Percentiles rank a stretch among this genome's conserved stretches.
Evolutionary conservation across 2,329 filamentous ascomycete genomes (phyloP).

Genomic region (Coniochaeta sp.): DNA sequence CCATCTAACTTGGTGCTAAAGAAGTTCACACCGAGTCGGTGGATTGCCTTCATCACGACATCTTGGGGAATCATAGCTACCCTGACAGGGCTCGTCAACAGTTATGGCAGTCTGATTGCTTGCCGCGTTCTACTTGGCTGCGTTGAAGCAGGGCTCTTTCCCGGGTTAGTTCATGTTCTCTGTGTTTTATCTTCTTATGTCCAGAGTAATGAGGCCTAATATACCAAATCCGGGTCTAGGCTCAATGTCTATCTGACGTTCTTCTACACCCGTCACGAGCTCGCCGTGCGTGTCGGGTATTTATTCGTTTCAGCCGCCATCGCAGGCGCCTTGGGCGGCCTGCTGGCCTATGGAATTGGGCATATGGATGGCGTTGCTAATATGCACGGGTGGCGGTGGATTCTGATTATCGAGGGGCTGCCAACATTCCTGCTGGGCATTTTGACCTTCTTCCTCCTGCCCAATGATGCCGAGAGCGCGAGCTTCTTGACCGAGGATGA

Average conservation of each 20-base stretch:
- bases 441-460: constrained; percentile 47
- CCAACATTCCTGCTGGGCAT: constrained; percentile 47
- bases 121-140: constrained; percentile 62
- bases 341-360: constrained; percentile 67
- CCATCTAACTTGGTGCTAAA: constrained; percentile 60
- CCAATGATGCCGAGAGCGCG: constrained; percentile 53
- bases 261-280: constrained; percentile 68
- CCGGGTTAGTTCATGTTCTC: constrained; percentile 30
- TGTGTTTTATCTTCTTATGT: background rate
- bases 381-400: constrained; percentile 63
- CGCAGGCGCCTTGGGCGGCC: constrained; percentile 64
- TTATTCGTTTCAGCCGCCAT: constrained; percentile 65
- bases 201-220: background rate
- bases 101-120: constrained; percentile 58
- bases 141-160: constrained; percentile 64
- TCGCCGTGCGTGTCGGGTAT: constrained; percentile 66
- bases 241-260: constrained; percentile 64
- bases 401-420: constrained; percentile 51
- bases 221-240: background rate
- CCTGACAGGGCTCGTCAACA: constrained; percentile 59
- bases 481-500: constrained; percentile 53
- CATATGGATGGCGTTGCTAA: constrained; percentile 63
- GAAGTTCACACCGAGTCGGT: constrained; percentile 53
- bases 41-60: constrained; percentile 57
- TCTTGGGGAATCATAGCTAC: constrained; percentile 64